Evolutionary conservation across 192 early-diverging fungal genomes (phyloP).

Genomic region (Paraglomus occultum): DNA sequence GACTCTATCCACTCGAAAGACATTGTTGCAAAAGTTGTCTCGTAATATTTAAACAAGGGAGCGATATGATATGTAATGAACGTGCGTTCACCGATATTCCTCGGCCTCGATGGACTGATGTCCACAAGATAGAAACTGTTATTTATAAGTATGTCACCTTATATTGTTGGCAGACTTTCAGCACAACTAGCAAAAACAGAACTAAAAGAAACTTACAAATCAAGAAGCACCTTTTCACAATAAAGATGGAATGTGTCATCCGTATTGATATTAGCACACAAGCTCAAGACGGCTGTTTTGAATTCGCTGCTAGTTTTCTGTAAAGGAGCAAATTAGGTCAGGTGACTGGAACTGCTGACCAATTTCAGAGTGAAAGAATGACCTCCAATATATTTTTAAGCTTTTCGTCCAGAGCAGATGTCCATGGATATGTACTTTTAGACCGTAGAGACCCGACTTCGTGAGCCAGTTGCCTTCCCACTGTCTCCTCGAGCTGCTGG

Average conservation of each 20-base stretch:
- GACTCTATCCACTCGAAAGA: constrained; percentile 26
- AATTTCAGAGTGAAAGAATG: too few relatives aligned
- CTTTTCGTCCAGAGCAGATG: constrained; percentile 16
- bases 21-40: constrained; percentile 13
- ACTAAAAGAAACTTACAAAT: constrained; percentile 23
- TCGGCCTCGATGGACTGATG: neutral
- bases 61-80: neutral
- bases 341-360: too few relatives aligned
- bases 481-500: neutral
- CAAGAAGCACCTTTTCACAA: constrained; percentile 4
- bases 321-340: constrained; percentile 9
- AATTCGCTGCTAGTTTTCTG: constrained; percentile 13
- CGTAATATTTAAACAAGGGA: constrained; percentile 25
- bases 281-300: constrained; percentile 10
- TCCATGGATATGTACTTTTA: constrained; percentile 5
- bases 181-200: neutral
- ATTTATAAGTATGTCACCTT: neutral
- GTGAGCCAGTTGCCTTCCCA: constrained; percentile 16
- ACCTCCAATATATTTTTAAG: constrained; percentile 20
- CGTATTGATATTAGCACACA: too few relatives aligned
- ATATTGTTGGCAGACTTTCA: neutral
- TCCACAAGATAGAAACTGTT: constrained; percentile 17
- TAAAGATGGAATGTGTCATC: constrained; percentile 14
- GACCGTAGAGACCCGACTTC: constrained; percentile 11
- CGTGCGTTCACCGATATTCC: neutral